Conservation (phyloP, 2,329 filamentous ascomycete genomes). For the Aspergillus sergii region DNA sequence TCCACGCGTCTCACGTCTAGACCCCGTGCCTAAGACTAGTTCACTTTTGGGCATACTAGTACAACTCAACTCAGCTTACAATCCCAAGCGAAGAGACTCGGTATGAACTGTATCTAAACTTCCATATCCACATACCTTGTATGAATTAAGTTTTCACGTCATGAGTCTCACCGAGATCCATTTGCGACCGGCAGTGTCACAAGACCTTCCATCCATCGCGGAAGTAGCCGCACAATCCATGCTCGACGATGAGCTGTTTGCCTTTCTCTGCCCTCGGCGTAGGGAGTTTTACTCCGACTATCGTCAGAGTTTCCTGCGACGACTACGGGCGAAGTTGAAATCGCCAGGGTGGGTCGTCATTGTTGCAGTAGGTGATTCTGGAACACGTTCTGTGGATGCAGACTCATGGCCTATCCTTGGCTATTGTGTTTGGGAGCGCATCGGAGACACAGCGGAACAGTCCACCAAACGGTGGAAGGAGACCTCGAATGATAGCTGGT, state of each 20-base stretch:
- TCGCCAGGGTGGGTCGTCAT: slow-evolving; percentile 14
- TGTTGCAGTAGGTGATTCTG: slow-evolving; percentile 5
- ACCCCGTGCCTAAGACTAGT: background rate
- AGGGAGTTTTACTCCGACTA: slow-evolving; percentile 13
- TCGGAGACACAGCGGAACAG: slow-evolving; percentile 7
- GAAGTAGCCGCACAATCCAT: slow-evolving; percentile 19
- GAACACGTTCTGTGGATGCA: background rate
- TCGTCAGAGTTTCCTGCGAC: slow-evolving; percentile 14
- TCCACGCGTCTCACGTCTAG: background rate
- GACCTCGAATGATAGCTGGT: slow-evolving; percentile 1
- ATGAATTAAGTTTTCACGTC: background rate
- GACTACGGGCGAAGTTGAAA: slow-evolving; percentile 9
- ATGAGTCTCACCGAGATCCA: slow-evolving; percentile 3
- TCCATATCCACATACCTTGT: background rate
- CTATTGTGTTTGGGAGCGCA: slow-evolving; percentile 11
- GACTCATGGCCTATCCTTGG: slow-evolving; percentile 2
- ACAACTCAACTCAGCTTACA: background rate
- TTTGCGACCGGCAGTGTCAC: slow-evolving; percentile 10
- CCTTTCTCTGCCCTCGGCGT: slow-evolving; percentile 14
- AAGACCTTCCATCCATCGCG: slow-evolving; percentile 16
- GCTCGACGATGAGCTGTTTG: slow-evolving; percentile 18
- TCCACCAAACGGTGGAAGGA: background rate
- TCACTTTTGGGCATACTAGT: background rate
- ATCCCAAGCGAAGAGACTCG: background rate
- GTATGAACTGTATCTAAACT: background rate